A percentile compares a stretch with the other conserved stretches of the same genome.
These are phyloP conservation scores for Globisporangium yorkense DNA, from an alignment of 352 stramenopile species.

Conservation along the genomic window DNA sequence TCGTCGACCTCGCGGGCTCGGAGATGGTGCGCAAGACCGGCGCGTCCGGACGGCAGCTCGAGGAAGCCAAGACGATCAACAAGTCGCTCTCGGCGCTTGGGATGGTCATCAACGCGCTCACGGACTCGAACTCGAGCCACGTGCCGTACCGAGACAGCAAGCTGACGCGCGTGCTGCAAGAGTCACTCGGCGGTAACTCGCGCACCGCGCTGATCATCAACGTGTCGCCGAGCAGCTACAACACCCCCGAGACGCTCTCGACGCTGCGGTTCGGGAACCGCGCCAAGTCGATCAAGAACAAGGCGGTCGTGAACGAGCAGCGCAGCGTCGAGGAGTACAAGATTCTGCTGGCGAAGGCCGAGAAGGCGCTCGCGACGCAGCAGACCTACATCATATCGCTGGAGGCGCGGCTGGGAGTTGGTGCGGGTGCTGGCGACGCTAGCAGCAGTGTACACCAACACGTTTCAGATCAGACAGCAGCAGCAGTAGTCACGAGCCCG, in stretches of 20 bases:
- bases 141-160: constrained; percentile 90
- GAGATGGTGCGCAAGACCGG: constrained; percentile 94
- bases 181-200: constrained; percentile 92
- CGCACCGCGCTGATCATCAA: constrained; percentile 93
- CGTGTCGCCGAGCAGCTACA: constrained; percentile 86
- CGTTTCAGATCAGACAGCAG: neutral
- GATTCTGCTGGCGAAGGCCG: constrained; percentile 67
- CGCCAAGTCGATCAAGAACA: constrained; percentile 95
- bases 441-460: neutral
- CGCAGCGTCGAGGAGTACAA: constrained; percentile 90
- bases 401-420: constrained; percentile 48
- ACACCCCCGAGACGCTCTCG: constrained; percentile 88
- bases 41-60: constrained; percentile 85
- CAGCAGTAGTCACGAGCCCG: neutral
- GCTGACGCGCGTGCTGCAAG: constrained; percentile 89
- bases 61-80: constrained; percentile 97
- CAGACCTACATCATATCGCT: constrained; percentile 81
- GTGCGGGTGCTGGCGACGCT: neutral
- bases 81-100: constrained; percentile 91
- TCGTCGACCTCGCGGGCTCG: constrained; percentile 93
- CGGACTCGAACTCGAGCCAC: constrained; percentile 69
- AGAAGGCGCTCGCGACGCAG: constrained; percentile 78
- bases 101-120: constrained; percentile 94
- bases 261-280: constrained; percentile 89
- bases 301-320: constrained; percentile 91